phyloP scores from a whole-genome alignment of 148 eudicot species.

The Amaranthus cruentus region DNA sequence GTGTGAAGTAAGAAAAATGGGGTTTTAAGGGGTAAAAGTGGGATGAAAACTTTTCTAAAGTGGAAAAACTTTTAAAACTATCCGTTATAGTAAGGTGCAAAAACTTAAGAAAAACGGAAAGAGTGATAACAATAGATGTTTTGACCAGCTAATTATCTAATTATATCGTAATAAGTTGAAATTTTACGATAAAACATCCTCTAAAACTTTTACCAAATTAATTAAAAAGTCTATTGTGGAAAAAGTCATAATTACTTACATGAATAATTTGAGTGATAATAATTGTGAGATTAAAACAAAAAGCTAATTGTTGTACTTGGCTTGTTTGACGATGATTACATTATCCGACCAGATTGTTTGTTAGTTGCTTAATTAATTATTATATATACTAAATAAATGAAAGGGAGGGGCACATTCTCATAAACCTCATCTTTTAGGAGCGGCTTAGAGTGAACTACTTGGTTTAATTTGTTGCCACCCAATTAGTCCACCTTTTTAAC shows the following conservation, averaged over 20 bases:
- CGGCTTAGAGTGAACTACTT: slow-evolving; percentile 22
- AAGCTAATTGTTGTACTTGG: not conserved
- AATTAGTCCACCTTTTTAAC: slow-evolving; percentile 4
- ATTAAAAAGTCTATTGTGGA: not conserved
- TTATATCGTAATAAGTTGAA: too few relatives aligned
- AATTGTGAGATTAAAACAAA: not conserved
- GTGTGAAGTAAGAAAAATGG: too few relatives aligned
- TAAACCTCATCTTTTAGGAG: slow-evolving; percentile 13
- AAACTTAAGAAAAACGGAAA: too few relatives aligned
- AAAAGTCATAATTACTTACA: not conserved
- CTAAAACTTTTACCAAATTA: too few relatives aligned
- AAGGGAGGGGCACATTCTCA: not conserved
- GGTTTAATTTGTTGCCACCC: slow-evolving; percentile 17
- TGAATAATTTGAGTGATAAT: not conserved
- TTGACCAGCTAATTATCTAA: too few relatives aligned
- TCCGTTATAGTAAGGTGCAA: too few relatives aligned
- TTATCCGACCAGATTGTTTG: not conserved
- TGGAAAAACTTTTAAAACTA: too few relatives aligned
- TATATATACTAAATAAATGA: not conserved
- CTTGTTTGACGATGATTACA: not conserved
- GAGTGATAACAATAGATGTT: too few relatives aligned
- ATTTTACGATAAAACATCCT: too few relatives aligned
- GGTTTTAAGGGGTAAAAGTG: too few relatives aligned
- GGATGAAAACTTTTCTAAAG: too few relatives aligned
- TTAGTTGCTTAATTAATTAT: not conserved